phyloP scores from a whole-genome alignment of 139 green algal species.

The Ostreobium quekettii region DNA sequence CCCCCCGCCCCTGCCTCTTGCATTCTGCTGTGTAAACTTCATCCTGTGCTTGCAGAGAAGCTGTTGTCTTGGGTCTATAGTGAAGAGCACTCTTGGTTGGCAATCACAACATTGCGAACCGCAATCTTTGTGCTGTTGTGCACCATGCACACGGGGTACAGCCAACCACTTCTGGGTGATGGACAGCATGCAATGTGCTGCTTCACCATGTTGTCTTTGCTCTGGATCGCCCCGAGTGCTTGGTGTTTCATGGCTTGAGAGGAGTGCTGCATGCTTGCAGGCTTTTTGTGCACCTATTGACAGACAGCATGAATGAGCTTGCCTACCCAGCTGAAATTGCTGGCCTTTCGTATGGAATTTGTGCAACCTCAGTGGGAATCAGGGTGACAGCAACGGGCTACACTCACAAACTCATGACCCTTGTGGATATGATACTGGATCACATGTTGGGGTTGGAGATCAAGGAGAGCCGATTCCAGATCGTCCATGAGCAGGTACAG shows the following conservation, averaged over 20 bases:
- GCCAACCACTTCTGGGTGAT: neutral
- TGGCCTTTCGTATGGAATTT: slow-evolving; percentile 48
- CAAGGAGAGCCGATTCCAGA: slow-evolving; percentile 54
- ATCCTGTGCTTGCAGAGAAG: too few species aligned
- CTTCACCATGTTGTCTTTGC: neutral
- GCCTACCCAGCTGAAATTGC: slow-evolving; percentile 80
- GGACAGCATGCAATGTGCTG: neutral
- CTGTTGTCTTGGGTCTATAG: too few species aligned
- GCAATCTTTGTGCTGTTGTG: slow-evolving; percentile 9
- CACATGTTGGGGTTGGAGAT: slow-evolving; percentile 45
- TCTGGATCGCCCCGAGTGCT: neutral
- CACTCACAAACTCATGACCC: slow-evolving; percentile 65
- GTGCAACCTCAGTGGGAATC: slow-evolving; percentile 31
- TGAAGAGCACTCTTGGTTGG: too few species aligned
- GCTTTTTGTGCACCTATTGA: slow-evolving; percentile 64
- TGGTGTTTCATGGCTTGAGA: neutral
- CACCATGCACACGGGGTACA: neutral
- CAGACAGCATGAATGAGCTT: slow-evolving; percentile 75
- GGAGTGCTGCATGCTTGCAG: slow-evolving; percentile 10
- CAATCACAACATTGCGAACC: too few species aligned
- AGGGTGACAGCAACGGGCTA: slow-evolving; percentile 56
- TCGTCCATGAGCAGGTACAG: slow-evolving; percentile 45
- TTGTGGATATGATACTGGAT: slow-evolving; percentile 58
- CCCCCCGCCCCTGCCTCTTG: too few species aligned
- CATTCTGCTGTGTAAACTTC: too few species aligned